Base-by-base conservation (phyloP, 768 basidiomycete genomes). In the Agaricus sinodeliciosus region DNA sequence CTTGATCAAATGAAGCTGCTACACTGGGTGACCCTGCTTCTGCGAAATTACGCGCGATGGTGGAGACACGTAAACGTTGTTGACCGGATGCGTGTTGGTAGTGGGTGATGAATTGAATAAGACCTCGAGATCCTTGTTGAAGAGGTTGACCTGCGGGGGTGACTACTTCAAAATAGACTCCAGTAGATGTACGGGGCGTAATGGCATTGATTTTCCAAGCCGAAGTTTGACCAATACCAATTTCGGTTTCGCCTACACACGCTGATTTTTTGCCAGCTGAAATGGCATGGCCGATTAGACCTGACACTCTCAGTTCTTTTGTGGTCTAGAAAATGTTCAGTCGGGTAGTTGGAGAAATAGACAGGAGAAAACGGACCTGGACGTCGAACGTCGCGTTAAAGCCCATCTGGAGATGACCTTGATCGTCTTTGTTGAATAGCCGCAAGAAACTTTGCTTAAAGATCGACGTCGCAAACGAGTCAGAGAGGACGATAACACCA, bases 341-440 rank as follows among this genome's bases (percentile, higher is more conserved):
- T 31, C 51, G 44, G 37, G 49, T 2, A 25, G 9, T 22, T 46
- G 28, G 9, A 34, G 22, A 39, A 26, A 37, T 36, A n/a, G 27
- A 28, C 16, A 6, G 44, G 25, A 7, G 28, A 34, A 36, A 43
- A 56, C 62, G 39, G 61, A 91, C 92, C 81, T 94, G 89, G 22
- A 99, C 95, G 66, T 98, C 96, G 60, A 99, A 95, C 0, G 94
- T 98, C 9, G 94, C 96, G 61, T 98, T 99, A 74, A 98, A 98
- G 51, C 95, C 96, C 94, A 98, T 97, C 63, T 88, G 82, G 25
- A 98, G 76, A 58, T 89, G 79, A 1, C 94, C 95, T 57, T 95
- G 83, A 15, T 89, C 90, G 59, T 95, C 95, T 67, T 96, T 97
- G 63, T 77, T 82, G 68, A 99, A 93, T 39, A 95, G 74, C 39